Evolutionary conservation across 176 grass and related monocot genomes (phyloP).

Genomic region (Miscanthus lutarioriparius): DNA sequence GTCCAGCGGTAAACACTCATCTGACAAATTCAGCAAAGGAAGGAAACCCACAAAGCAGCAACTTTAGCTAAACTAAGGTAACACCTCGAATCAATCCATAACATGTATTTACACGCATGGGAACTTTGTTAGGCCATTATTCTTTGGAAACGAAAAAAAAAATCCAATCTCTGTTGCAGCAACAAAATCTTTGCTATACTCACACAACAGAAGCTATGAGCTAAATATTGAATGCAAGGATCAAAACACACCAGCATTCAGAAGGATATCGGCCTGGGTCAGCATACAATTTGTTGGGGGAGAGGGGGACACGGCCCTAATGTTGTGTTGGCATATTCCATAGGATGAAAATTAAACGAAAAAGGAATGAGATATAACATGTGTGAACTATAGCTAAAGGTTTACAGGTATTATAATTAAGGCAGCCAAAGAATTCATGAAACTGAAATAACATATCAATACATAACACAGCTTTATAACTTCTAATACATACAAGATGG

Average conservation of each 20-base stretch:
- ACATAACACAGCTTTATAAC: not conserved
- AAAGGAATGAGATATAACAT: not conserved
- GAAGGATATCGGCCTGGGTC: no score
- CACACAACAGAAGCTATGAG: not conserved
- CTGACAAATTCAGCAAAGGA: slow-evolving; percentile 2
- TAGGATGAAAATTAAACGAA: not conserved
- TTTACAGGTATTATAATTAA: not conserved
- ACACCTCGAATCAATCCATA: not conserved
- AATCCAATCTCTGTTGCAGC: not conserved
- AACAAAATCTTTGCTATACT: not conserved
- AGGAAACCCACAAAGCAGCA: not conserved
- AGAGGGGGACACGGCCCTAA: no score
- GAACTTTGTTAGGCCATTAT: not conserved
- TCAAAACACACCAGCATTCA: not conserved
- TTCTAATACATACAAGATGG: not conserved
- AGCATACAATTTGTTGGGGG: no score
- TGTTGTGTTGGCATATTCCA: no score
- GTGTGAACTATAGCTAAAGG: slow-evolving; percentile 11
- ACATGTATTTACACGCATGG: not conserved
- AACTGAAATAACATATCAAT: not conserved
- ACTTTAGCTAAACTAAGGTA: not conserved
- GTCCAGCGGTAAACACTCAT: not conserved
- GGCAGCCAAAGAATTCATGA: not conserved
- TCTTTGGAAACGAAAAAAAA: not conserved
- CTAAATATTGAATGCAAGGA: not conserved